Conservation (phyloP, 2,329 filamentous ascomycete species). For the Emmonsiellopsis sp. region DNA sequence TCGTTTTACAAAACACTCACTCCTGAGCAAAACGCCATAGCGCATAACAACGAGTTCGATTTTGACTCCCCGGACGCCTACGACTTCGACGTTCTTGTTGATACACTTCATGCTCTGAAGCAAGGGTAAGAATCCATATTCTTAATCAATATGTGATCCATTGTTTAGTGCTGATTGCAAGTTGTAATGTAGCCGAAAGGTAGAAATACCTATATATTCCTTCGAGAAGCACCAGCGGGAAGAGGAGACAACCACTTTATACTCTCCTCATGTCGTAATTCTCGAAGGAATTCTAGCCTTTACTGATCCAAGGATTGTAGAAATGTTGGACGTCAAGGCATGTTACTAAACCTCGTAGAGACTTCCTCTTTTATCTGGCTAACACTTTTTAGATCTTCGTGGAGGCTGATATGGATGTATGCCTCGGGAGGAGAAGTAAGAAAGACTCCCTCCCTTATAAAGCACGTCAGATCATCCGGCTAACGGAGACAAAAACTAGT, state of each 20-base stretch:
- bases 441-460: conserved; percentile 1
- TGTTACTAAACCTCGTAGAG: conserved; percentile 8
- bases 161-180: conserved; percentile 10
- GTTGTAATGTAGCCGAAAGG: conserved; percentile 33
- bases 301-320: conserved; percentile 75
- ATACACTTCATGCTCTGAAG: conserved; percentile 75
- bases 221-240: conserved; percentile 83
- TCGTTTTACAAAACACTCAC: conserved; percentile 93
- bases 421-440: conserved; percentile 77
- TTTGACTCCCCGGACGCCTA: conserved; percentile 92
- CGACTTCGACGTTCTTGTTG: conserved; percentile 82
- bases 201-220: conserved; percentile 90
- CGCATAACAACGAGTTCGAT: conserved; percentile 87
- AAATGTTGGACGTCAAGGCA: conserved; percentile 85
- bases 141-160: neutral
- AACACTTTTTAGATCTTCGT: conserved; percentile 65
- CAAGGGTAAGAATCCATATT: conserved; percentile 57
- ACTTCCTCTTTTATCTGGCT: conserved; percentile 7
- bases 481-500: conserved; percentile 43
- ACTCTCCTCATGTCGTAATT: conserved; percentile 92
- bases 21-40: conserved; percentile 65
- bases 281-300: conserved; percentile 93
- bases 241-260: conserved; percentile 74
- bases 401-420: conserved; percentile 91
- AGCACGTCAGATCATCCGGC: conserved; percentile 1